Conservation (phyloP, 306 rosid species). For the Gillenia trifoliata region DNA sequence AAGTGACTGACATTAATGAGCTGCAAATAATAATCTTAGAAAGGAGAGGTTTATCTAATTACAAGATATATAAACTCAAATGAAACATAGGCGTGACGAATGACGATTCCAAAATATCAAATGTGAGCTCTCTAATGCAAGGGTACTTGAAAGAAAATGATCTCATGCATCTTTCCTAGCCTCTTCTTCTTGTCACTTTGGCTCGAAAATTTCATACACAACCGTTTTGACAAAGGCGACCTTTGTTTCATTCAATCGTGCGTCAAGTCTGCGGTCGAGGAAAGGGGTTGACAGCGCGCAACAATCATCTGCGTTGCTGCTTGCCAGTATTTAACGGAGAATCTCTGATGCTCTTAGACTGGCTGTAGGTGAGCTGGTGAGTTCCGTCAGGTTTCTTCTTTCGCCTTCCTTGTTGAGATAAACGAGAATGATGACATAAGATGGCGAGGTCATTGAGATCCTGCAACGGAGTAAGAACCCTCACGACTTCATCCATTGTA, state of each 20-base stretch:
- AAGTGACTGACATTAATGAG: conserved; percentile 34
- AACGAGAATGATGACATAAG: conserved; percentile 63
- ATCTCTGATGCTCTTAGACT: conserved; percentile 68
- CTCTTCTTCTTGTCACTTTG: conserved; percentile 45
- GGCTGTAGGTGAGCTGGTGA: conserved; percentile 60
- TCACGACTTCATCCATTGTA: conserved; percentile 88
- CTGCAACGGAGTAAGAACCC: conserved; percentile 70
- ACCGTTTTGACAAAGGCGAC: conserved; percentile 32
- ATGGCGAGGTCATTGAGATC: conserved; percentile 84
- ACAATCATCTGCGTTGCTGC: conserved; percentile 53
- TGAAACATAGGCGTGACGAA: conserved; percentile 46
- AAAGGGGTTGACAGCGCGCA: conserved; percentile 30
- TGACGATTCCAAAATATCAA: conserved; percentile 28
- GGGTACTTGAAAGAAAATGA: conserved; percentile 14
- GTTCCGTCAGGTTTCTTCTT: conserved; percentile 75
- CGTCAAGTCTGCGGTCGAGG: conserved; percentile 15
- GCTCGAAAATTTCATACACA: conserved; percentile 41
- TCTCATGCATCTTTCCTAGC: conserved; percentile 23
- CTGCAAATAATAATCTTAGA: conserved; percentile 33
- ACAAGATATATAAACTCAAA: conserved; percentile 42
- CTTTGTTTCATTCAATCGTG: conserved; percentile 27
- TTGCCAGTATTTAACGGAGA: conserved; percentile 70
- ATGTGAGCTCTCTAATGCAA: conserved; percentile 48
- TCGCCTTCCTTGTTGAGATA: conserved; percentile 76
- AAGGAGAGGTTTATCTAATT: conserved; percentile 43